Percentiles rank a stretch among this genome's conserved stretches.
Conservation (phyloP, 371 early-diverging fungal genomes). For the Mortierella sp. region DNA sequence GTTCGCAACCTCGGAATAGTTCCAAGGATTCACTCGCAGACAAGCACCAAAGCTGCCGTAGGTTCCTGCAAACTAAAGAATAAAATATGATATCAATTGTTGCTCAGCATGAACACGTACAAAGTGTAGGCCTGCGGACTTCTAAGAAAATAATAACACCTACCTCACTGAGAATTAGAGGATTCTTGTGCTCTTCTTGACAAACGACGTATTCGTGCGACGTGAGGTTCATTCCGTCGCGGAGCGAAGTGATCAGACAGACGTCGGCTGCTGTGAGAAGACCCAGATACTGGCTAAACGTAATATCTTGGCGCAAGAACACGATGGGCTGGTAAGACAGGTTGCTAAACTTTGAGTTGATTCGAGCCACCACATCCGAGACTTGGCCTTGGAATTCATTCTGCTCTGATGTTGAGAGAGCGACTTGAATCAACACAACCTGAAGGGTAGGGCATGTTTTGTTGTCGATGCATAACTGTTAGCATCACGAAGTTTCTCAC, state of each 20-base stretch:
- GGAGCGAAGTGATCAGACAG: slow-evolving; percentile 90
- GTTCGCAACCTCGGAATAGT: slow-evolving; percentile 84
- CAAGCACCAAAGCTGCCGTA: slow-evolving; percentile 92
- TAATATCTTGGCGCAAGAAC: slow-evolving; percentile 90
- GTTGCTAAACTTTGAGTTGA: slow-evolving; percentile 94
- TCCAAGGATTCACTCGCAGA: slow-evolving; percentile 92
- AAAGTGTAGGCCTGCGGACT: no score
- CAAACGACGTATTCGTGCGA: slow-evolving; percentile 97
- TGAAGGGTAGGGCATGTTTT: no score
- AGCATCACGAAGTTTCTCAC: no score
- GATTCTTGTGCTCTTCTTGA: slow-evolving; percentile 85
- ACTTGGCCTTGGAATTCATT: slow-evolving; percentile 84
- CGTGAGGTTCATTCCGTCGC: slow-evolving; percentile 98
- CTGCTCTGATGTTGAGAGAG: slow-evolving; percentile 74
- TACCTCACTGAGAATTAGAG: slow-evolving; percentile 88
- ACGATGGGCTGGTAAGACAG: slow-evolving; percentile 95
- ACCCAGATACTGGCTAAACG: slow-evolving; percentile 90
- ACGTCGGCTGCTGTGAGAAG: slow-evolving; percentile 92
- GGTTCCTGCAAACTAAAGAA: slow-evolving; percentile 87
- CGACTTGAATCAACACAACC: slow-evolving; percentile 77
- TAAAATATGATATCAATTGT: background rate
- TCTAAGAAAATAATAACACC: no score
- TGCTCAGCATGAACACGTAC: no score
- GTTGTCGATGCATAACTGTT: no score
- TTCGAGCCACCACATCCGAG: slow-evolving; percentile 85